A percentile compares a stretch with the other conserved stretches of the same genome.
phyloP scores from a whole-genome alignment of 176 grass and related monocot species.

The Pontederia paniculata region DNA sequence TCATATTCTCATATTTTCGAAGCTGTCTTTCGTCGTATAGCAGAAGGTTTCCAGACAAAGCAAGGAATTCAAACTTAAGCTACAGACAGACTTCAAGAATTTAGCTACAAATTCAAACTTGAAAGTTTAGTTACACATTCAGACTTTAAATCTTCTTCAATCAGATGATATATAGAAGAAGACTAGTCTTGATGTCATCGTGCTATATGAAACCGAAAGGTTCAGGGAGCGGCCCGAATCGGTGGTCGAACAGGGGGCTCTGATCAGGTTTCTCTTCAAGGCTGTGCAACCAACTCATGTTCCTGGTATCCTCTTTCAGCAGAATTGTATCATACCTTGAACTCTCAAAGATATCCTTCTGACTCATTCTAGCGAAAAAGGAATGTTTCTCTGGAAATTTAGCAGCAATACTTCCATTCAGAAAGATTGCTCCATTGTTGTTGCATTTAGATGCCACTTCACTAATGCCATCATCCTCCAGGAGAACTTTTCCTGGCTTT shows the following conservation, averaged over 20 bases:
- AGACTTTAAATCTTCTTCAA: background rate
- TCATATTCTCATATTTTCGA: too few species aligned
- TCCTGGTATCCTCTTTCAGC: conserved; percentile 2
- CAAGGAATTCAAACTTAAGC: too few species aligned
- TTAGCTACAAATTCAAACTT: too few species aligned
- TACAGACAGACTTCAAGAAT: too few species aligned
- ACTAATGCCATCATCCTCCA: background rate
- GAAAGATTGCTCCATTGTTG: background rate
- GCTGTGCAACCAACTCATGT: conserved; percentile 19
- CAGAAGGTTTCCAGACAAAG: too few species aligned
- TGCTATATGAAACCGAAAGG: conserved; percentile 9
- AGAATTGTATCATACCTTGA: conserved; percentile 4
- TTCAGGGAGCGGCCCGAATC: conserved; percentile 7
- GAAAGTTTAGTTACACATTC: too few species aligned
- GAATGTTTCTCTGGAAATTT: background rate
- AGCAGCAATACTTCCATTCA: background rate
- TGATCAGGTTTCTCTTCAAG: conserved; percentile 1
- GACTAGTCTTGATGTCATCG: background rate
- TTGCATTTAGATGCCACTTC: background rate
- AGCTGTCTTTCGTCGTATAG: too few species aligned
- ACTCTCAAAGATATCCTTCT: background rate
- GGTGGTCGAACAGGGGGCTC: conserved; percentile 8
- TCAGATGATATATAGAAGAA: background rate
- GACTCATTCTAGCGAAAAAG: background rate
- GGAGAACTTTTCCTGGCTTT: background rate